Evolutionary conservation across 148 eudicot genomes (phyloP).

Genomic region (Rhododendron kiyosumense): DNA sequence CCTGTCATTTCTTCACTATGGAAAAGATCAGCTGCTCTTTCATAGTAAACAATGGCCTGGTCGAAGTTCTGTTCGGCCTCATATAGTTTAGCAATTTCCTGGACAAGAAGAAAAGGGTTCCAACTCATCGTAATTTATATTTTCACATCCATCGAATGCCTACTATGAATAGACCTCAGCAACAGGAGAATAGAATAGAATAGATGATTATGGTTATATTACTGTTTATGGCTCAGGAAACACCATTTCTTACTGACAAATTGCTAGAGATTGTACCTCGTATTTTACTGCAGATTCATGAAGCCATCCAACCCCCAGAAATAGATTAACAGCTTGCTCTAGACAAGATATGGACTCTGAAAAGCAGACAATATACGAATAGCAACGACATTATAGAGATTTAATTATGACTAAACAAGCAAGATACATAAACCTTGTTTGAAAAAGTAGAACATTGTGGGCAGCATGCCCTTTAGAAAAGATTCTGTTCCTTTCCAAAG

Average conservation of each 20-base stretch:
- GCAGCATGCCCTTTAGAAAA: no score
- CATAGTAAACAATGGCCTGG: conserved; percentile 52
- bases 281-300: conserved; percentile 72
- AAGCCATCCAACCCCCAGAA: conserved; percentile 76
- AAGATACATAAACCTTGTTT: neutral
- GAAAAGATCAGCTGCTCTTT: conserved; percentile 65
- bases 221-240: neutral
- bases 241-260: neutral
- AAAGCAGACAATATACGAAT: neutral
- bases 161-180: neutral
- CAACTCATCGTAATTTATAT: neutral
- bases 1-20: conserved; percentile 57
- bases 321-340: conserved; percentile 58
- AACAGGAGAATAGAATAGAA: neutral
- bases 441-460: neutral
- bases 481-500: no score
- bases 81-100: conserved; percentile 71
- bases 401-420: neutral
- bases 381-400: neutral
- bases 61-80: conserved; percentile 53
- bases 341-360: conserved; percentile 58
- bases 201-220: neutral
- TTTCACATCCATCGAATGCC: neutral
- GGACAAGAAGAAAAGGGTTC: conserved; percentile 10
- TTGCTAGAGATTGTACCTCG: conserved; percentile 42